Evolutionary conservation across 768 basidiomycete species (phyloP).

Genomic region (Austroboletus festivus): DNA sequence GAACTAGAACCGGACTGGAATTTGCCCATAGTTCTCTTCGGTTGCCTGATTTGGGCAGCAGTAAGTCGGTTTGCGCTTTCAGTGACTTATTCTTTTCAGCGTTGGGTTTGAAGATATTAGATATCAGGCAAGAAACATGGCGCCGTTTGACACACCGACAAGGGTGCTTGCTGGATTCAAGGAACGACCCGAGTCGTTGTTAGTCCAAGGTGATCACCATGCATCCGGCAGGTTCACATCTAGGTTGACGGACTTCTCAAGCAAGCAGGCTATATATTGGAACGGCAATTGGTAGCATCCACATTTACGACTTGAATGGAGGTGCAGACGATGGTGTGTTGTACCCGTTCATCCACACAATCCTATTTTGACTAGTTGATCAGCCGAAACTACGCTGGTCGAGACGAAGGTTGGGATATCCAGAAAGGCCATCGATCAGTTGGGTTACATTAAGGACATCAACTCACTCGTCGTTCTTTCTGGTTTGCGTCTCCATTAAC

Average conservation of each 20-base stretch:
- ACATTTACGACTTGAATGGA: constrained; percentile 47
- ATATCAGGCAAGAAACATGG: constrained; percentile 27
- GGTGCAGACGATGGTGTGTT: constrained; percentile 39
- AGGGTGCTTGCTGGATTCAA: constrained; percentile 32
- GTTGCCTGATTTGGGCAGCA: too few species aligned
- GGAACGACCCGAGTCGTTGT: constrained; percentile 35
- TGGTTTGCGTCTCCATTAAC: constrained; percentile 49
- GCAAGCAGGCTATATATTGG: constrained; percentile 63
- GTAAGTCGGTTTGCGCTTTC: too few species aligned
- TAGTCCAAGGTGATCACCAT: constrained; percentile 24
- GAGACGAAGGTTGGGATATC: constrained; percentile 67
- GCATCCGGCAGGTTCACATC: neutral
- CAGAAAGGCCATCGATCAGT: constrained; percentile 77
- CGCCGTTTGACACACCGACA: constrained; percentile 30
- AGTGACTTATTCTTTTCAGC: too few species aligned
- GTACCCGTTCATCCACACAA: constrained; percentile 7
- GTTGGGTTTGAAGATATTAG: too few species aligned
- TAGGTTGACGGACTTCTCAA: constrained; percentile 19
- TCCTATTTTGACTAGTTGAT: constrained; percentile 22
- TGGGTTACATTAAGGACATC: constrained; percentile 82
- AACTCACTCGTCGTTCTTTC: constrained; percentile 82
- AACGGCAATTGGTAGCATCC: constrained; percentile 52
- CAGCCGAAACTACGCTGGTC: constrained; percentile 31
- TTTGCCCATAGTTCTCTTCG: too few species aligned
- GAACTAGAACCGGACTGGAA: too few species aligned